Conservation (phyloP, 352 stramenopile species). For the Pythium phragmitis region DNA sequence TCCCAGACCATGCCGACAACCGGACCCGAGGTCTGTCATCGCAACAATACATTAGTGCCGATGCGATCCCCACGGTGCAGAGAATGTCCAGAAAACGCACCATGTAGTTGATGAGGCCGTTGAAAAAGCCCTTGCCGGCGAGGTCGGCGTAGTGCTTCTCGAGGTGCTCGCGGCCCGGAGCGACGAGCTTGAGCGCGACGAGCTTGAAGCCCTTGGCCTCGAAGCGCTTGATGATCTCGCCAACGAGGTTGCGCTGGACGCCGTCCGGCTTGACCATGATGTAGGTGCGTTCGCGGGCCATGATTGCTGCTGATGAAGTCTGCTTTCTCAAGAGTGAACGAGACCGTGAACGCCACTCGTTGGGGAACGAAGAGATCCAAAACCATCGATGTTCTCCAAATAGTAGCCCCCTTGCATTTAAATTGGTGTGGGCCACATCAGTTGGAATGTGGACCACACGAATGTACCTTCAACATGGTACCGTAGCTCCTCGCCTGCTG, state of each 20-base stretch:
- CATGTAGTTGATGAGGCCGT: slow-evolving; percentile 96
- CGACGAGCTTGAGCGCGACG: slow-evolving; percentile 92
- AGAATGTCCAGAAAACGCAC: slow-evolving; percentile 16
- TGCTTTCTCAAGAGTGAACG: slow-evolving; percentile 24
- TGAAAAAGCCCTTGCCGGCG: slow-evolving; percentile 94
- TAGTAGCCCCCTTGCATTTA: slow-evolving; percentile 4
- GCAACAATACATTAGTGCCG: background rate
- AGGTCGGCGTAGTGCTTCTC: slow-evolving; percentile 93
- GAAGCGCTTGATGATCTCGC: slow-evolving; percentile 98
- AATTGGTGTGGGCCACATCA: slow-evolving; percentile 10
- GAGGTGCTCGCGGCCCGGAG: slow-evolving; percentile 71
- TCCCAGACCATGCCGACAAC: slow-evolving; percentile 95
- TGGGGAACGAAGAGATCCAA: background rate
- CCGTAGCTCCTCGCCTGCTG: slow-evolving; percentile 20
- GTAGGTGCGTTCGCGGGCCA: slow-evolving; percentile 69
- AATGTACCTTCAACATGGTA: slow-evolving; percentile 12
- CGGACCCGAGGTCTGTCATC: slow-evolving; percentile 75
- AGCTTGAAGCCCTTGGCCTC: slow-evolving; percentile 98
- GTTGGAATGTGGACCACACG: slow-evolving; percentile 1
- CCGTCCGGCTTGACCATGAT: slow-evolving; percentile 99
- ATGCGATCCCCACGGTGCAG: background rate
- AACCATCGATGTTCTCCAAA: background rate
- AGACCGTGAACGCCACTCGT: slow-evolving; percentile 16
- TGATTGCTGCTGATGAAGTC: slow-evolving; percentile 24
- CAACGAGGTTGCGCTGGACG: slow-evolving; percentile 94